phyloP scores from a whole-genome alignment of 176 grass and related monocot genomes.

The Echinochloa phyllopogon region DNA sequence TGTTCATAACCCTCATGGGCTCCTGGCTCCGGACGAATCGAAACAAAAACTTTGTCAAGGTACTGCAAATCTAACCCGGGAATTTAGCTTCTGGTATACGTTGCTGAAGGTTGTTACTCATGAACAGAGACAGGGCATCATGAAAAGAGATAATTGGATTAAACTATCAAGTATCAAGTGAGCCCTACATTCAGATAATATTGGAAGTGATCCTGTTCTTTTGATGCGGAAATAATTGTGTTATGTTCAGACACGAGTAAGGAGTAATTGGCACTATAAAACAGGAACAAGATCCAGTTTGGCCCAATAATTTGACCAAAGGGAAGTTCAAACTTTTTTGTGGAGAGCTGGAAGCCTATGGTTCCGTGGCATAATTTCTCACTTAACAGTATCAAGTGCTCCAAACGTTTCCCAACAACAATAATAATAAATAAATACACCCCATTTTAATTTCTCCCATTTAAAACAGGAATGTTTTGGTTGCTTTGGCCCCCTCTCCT shows the following conservation, averaged over 20 bases:
- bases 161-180: conserved; percentile 7
- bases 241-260: background rate
- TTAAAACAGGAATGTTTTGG: background rate
- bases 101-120: background rate
- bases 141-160: background rate
- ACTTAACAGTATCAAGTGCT: background rate
- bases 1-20: background rate
- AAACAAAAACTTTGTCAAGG: background rate
- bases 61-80: too few relatives aligned
- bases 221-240: background rate
- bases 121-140: background rate
- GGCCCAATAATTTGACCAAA: too few relatives aligned
- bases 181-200: background rate
- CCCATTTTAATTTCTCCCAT: background rate
- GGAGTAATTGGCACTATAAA: background rate
- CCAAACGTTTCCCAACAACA: background rate
- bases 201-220: background rate
- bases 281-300: background rate
- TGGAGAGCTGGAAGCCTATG: background rate
- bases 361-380: background rate
- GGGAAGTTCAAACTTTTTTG: background rate
- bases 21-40: background rate
- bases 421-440: too few relatives aligned
- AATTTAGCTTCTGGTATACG: background rate
- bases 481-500: background rate